These are phyloP conservation scores for Macadamia tetraphylla DNA, from an alignment of 164 flowering plant species.

Conservation along the genomic window DNA sequence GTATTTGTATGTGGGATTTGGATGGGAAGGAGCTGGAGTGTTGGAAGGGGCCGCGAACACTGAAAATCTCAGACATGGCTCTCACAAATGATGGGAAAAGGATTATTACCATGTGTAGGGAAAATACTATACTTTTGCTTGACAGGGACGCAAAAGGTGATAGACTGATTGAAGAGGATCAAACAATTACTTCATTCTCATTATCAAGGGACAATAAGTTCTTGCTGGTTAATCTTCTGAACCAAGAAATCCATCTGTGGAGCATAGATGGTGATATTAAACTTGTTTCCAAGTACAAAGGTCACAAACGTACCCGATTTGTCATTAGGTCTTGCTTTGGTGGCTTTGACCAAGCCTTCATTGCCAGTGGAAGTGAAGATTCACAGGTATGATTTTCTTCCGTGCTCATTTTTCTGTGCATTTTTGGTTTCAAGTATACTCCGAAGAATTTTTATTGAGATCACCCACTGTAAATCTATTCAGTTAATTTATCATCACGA, in stretches of 20 bases:
- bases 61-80: constrained; percentile 64
- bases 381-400: constrained; percentile 51
- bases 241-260: constrained; percentile 85
- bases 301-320: constrained; percentile 68
- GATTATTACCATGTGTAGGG: constrained; percentile 59
- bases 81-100: constrained; percentile 64
- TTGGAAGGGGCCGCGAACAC: constrained; percentile 67
- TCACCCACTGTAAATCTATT: background rate
- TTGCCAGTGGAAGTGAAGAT: constrained; percentile 93
- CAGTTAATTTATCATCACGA: too few relatives aligned
- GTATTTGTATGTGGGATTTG: constrained; percentile 83
- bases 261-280: constrained; percentile 45
- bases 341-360: constrained; percentile 63
- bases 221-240: constrained; percentile 60
- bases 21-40: constrained; percentile 75
- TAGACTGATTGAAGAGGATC: constrained; percentile 50
- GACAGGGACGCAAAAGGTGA: constrained; percentile 53
- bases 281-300: constrained; percentile 53
- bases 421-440: too few relatives aligned
- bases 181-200: constrained; percentile 59
- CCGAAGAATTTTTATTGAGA: too few relatives aligned
- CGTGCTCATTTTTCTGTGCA: too few relatives aligned
- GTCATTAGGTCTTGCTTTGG: constrained; percentile 81
- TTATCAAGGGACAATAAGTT: constrained; percentile 50
- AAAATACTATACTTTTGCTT: constrained; percentile 41